Evolutionary conservation across 169 alveolate species (phyloP), one percentile per base, ranked within the genome.

Genomic region (Cryptosporidium tyzzeri): DNA sequence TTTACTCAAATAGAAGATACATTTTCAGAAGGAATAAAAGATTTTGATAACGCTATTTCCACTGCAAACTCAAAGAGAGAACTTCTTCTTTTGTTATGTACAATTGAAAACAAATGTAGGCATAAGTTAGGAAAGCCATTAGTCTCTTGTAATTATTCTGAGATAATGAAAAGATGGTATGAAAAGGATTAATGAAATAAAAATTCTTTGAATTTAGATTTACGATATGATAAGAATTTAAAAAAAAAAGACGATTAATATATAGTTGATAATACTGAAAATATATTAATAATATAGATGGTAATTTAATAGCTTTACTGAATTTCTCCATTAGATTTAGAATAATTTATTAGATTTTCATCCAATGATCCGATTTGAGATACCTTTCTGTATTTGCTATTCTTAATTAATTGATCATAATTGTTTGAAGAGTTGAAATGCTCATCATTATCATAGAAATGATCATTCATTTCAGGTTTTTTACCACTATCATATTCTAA

Each of bases 41-140:
- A 39, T 12, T 33, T 41, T n/a, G 44, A 80, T 8, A 16, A 80
- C 29, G 12, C 53, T 4, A 61, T 80, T 21, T 12, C 58, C 37
- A 59, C 39, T 37, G 73, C 67, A 35, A 80, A 26, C 21, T 41
- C 87, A 7, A 58, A 62, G 23, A 29, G 74, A 37, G 87, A 80
- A 29, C 51, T 80, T 21, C 71, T 80, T 8, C 35, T 80, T 6
- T 4, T 39, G n/a, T 33, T 80, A 65, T 80, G 87, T 21, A 58
- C 45, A 41, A 62, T 80, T 41, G 87, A 80, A n/a, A 80, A 80
- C 23, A 58, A 41, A 29, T 80, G 87, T 45, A 33, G 87, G 23
- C 35, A 59, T 23, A 80, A 65, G 53, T 18, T 80, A 48, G 87
- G 87, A 14, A 58, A 61, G 37, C 29, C 23, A 7, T 10, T 26